Base-by-base conservation (phyloP, 768 basidiomycete genomes). In the Suillus subaureus region DNA sequence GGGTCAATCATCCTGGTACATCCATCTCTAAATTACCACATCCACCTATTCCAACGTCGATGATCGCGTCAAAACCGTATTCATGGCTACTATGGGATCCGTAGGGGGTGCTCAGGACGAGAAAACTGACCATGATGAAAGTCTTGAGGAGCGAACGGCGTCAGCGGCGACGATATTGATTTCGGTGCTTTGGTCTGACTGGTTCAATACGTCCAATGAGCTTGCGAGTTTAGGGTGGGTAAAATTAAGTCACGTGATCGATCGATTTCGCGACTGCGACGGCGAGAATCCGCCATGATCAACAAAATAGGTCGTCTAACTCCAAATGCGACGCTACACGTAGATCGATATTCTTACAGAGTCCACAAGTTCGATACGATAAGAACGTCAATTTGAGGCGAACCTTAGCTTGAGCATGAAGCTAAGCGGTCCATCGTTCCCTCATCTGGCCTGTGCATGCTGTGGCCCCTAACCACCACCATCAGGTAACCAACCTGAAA, bases 101-200 rank as follows among this genome's bases (percentile, higher is more conserved):
- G 26, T 26, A 39, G 57, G 40, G 42, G 2, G 56, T n/a, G 35
- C 2, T 39, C 35, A 66, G 63, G 55, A 69, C 43, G 61, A 62
- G 39, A 28, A 42, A 31, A 77, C 76, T 78, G 43, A 77, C 76
- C 76, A 77, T 77, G 66, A 64, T 75, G 69, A 55, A 58, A 66
- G 68, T 72, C 70, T 79, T 77, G 76, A 72, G 64, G 72, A 40
- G 56, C 52, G 47, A 64, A 66, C 55, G 65, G 65, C 62, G 66
- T 64, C 73, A 54, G 62, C 65, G 54, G 39, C 67, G 70, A 67
- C 68, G 67, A 64, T 67, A 67, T 71, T 71, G 73, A 71, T 61
- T 66, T 70, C 70, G 70, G 69, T 69, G 58, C 63, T 49, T 61
- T 54, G 65, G 52, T 58, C 66, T 39, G 42, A 54, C 54, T 64